These are phyloP conservation scores for Houttuynia cordata DNA, from an alignment of 164 flowering plant species.

Conservation along the genomic window DNA sequence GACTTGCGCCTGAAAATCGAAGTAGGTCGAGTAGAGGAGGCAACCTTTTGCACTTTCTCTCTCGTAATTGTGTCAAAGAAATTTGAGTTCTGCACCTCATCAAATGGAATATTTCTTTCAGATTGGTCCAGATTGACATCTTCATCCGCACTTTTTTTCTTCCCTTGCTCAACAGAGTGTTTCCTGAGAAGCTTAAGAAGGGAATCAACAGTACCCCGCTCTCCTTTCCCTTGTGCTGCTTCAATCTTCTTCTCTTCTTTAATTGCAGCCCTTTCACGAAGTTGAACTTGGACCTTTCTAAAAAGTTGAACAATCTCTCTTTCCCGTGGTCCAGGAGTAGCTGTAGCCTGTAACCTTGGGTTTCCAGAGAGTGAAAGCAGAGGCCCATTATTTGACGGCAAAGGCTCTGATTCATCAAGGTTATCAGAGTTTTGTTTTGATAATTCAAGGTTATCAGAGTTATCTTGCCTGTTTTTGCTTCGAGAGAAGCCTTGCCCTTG, in stretches of 20 bases:
- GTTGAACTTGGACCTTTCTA: slow-evolving; percentile 77
- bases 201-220: slow-evolving; percentile 77
- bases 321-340: slow-evolving; percentile 72
- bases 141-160: slow-evolving; percentile 20
- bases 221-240: slow-evolving; percentile 39
- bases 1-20: slow-evolving; percentile 65
- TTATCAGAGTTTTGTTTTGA: too few relatives aligned
- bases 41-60: slow-evolving; percentile 21
- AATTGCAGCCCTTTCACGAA: slow-evolving; percentile 66
- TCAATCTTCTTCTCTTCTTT: slow-evolving; percentile 65
- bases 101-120: slow-evolving; percentile 18
- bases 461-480: slow-evolving; percentile 46
- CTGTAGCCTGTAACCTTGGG: slow-evolving; percentile 48
- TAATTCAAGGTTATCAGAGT: too few relatives aligned
- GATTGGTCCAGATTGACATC: slow-evolving; percentile 26
- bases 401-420: slow-evolving; percentile 46
- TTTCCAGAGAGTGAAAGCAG: slow-evolving; percentile 38
- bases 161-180: slow-evolving; percentile 64
- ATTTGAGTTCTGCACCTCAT: slow-evolving; percentile 28
- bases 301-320: slow-evolving; percentile 85
- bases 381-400: slow-evolving; percentile 64
- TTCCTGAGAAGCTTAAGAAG: slow-evolving; percentile 69
- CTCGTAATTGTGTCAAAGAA: slow-evolving; percentile 21
- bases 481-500: slow-evolving; percentile 36
- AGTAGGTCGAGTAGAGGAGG: slow-evolving; percentile 35